phyloP scores from a whole-genome alignment of 176 grass and related monocot species.

The Avena eriantha region DNA sequence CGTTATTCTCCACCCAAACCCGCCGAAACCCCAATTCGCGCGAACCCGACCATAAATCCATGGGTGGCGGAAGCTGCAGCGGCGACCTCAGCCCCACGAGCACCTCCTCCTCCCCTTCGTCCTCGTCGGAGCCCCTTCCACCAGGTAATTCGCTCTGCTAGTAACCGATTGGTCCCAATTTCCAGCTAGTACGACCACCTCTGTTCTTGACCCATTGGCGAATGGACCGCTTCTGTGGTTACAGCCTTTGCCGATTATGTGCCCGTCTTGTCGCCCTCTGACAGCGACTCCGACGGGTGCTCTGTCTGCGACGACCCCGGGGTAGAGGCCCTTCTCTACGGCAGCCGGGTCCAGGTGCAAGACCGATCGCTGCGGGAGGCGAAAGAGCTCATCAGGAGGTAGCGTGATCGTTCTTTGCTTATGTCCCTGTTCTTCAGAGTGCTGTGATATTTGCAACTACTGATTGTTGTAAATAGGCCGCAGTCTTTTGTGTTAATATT shows the following conservation, averaged over 20 bases:
- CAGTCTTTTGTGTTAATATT: background rate
- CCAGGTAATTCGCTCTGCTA: constrained; percentile 25
- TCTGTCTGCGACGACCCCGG: constrained; percentile 33
- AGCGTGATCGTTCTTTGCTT: constrained; percentile 1
- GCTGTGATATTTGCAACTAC: background rate
- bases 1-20: constrained; percentile 1
- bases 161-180: constrained; percentile 16
- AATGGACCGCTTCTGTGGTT: background rate
- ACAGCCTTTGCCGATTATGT: constrained; percentile 46
- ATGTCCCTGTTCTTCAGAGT: background rate
- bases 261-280: constrained; percentile 18
- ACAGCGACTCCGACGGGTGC: constrained; percentile 29
- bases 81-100: constrained; percentile 22
- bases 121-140: constrained; percentile 33
- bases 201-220: background rate
- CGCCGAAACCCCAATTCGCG: constrained; percentile 5
- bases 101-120: constrained; percentile 43
- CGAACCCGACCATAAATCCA: constrained; percentile 32
- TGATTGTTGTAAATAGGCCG: background rate
- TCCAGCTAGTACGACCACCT: background rate
- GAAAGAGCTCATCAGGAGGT: constrained; percentile 64
- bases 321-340: constrained; percentile 5
- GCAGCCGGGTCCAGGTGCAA: constrained; percentile 19
- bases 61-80: constrained; percentile 51
- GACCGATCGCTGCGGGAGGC: constrained; percentile 42